A percentile compares a stretch with the other conserved stretches of the same genome.
These are phyloP conservation scores for Boletales sp. DNA, from an alignment of 768 basidiomycete genomes.

Conservation along the genomic window DNA sequence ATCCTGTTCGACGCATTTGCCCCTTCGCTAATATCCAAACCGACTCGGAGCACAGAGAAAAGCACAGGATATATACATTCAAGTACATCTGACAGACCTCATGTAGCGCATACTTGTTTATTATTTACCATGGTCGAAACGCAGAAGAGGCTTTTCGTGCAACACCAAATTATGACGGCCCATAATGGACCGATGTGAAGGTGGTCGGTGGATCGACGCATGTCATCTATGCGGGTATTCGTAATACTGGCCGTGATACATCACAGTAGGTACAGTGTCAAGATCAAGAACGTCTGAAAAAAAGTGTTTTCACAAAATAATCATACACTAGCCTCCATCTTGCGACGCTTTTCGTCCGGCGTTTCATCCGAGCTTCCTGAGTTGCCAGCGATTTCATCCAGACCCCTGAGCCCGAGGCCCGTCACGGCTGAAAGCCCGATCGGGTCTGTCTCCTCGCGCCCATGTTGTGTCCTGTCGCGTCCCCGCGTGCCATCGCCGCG, in stretches of 20 bases:
- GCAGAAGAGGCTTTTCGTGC: too few relatives aligned
- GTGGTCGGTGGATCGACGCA: too few relatives aligned
- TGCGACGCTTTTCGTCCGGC: background rate
- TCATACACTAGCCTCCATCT: slow-evolving; percentile 1
- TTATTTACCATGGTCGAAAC: too few relatives aligned
- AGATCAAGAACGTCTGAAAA: background rate
- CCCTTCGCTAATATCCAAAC: background rate
- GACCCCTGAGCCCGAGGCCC: slow-evolving; percentile 24
- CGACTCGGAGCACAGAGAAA: too few relatives aligned
- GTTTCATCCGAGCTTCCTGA: slow-evolving; percentile 12
- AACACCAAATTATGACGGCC: too few relatives aligned
- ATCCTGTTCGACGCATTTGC: background rate
- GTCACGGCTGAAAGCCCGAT: slow-evolving; percentile 23
- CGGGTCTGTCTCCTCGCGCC: slow-evolving; percentile 7
- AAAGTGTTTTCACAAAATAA: background rate
- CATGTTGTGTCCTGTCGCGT: slow-evolving; percentile 6
- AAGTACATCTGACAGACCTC: too few relatives aligned
- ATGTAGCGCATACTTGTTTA: too few relatives aligned
- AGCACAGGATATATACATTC: too few relatives aligned
- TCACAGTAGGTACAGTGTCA: too few relatives aligned
- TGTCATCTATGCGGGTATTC: too few relatives aligned
- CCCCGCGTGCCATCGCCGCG: slow-evolving; percentile 1
- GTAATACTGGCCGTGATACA: too few relatives aligned
- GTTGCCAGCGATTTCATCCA: slow-evolving; percentile 15
- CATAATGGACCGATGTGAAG: too few relatives aligned